Evolutionary conservation across 176 grass and related monocot genomes (phyloP), one percentile per base, ranked within the genome.

Genomic region (Avena eriantha): DNA sequence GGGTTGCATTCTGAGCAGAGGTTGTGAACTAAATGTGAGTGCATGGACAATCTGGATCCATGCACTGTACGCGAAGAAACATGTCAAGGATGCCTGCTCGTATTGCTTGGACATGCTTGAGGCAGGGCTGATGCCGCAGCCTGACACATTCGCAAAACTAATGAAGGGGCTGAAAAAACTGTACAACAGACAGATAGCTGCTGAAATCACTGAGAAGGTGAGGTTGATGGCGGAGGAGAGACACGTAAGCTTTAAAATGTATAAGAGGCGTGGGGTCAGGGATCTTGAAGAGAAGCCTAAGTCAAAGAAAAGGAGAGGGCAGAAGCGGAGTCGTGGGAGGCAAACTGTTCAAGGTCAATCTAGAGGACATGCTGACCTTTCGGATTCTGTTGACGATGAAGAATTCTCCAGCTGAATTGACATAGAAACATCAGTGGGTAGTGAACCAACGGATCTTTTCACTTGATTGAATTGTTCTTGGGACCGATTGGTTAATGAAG

Each of bases 41-140:
- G 87, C 93, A 58, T 96, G 96, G 96, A 96, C 96, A 57, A 96
- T 98, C 64, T 98, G 93, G 96, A 93, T 98, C 39, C 96, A 98
- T 90, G 90, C 92, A 29, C 43, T 98, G 58, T 94, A 90, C 2
- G 82, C 85, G 56, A 96, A 90, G 22, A 93, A 96, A 24, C 87
- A 92, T 80, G 82, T 98, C 7, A 98, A 98, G 83, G 92, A 98
- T 83, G 96, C 96, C 41, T 94, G 92, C 76, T 43, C 68, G 29
- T 98, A 96, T 89, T 96, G 90, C 80, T 86, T 98, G 58, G 94
- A 98, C 83, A 98, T 98, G 96, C 94, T 98, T 23, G 92, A 98
- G 72, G 81, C 88, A 58, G 96, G 94, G 56, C 35, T 93, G 65
- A 96, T 98, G 96, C 96, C 96, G 1, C 96, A 96, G 76, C 93